Percentiles rank a stretch among this genome's conserved stretches.
Conservation (phyloP, 208 protist species). For the Porcisia hertigi region DNA sequence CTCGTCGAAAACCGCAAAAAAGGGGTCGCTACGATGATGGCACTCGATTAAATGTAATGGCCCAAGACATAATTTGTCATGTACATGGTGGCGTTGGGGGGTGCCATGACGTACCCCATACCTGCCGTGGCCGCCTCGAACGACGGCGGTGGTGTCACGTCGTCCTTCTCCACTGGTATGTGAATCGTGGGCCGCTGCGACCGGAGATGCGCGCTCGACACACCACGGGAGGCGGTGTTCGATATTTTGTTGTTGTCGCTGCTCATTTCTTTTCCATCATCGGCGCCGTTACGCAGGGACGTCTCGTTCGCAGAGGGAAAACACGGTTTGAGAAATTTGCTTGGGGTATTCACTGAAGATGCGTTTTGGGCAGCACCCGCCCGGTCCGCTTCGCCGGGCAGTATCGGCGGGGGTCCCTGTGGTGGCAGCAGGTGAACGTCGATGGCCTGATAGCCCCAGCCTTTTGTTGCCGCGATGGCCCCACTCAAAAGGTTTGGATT, state of each 20-base stretch:
- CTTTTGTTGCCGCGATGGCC: constrained; percentile 23
- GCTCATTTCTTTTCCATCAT: not conserved
- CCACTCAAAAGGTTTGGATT: constrained; percentile 21
- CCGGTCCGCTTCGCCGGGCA: not conserved
- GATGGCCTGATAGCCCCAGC: constrained; percentile 30
- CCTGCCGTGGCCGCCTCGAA: constrained; percentile 16
- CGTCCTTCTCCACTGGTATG: not conserved
- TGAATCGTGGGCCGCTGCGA: constrained; percentile 7
- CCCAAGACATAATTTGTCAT: not conserved
- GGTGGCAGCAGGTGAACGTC: constrained; percentile 6
- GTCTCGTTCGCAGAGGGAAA: too few species aligned
- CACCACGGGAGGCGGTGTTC: too few species aligned
- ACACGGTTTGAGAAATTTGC: not conserved
- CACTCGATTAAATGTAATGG: not conserved
- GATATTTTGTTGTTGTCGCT: not conserved
- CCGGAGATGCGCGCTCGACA: not conserved
- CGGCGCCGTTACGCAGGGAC: too few species aligned
- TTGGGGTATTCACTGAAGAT: not conserved
- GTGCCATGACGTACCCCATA: constrained; percentile 8
- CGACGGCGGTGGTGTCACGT: constrained; percentile 12
- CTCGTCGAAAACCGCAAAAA: not conserved
- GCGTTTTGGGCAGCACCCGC: not conserved
- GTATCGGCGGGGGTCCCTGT: not conserved
- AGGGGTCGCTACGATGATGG: not conserved
- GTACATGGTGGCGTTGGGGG: too few species aligned